phyloP scores from a whole-genome alignment of 495 filamentous ascomycete genomes.

The Talaromyces ruber region DNA sequence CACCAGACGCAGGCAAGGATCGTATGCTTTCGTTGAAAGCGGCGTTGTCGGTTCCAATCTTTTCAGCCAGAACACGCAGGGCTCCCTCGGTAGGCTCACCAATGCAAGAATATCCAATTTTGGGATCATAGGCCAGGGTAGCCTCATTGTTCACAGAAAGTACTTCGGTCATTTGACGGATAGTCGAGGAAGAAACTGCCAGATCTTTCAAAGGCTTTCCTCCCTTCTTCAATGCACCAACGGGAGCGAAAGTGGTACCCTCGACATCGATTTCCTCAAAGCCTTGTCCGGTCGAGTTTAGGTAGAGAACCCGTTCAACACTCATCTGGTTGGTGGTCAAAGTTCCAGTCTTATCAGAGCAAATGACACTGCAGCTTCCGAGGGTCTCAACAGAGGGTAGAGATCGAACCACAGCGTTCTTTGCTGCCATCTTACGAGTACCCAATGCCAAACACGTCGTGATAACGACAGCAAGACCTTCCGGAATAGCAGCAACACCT shows the following conservation, averaged over 20 bases:
- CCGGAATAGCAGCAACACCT: conserved; percentile 94
- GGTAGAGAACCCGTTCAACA: conserved; percentile 82
- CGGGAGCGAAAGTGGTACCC: conserved; percentile 87
- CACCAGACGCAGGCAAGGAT: conserved; percentile 41
- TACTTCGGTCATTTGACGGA: conserved; percentile 77
- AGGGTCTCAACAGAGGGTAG: conserved; percentile 96
- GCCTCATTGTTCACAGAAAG: conserved; percentile 88
- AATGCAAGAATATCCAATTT: conserved; percentile 70
- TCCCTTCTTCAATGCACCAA: conserved; percentile 57
- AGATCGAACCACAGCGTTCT: conserved; percentile 93
- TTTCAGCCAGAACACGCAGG: conserved; percentile 83
- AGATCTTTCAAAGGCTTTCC: conserved; percentile 64
- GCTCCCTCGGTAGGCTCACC: conserved; percentile 97
- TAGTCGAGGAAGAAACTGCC: conserved; percentile 65
- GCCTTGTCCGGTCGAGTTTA: conserved; percentile 61
- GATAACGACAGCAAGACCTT: conserved; percentile 95
- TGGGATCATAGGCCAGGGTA: conserved; percentile 70
- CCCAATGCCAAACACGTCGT: conserved; percentile 94
- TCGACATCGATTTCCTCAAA: conserved; percentile 87
- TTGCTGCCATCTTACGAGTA: conserved; percentile 95
- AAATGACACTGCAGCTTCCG: conserved; percentile 98
- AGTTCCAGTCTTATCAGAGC: conserved; percentile 99
- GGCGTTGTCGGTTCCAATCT: conserved; percentile 68
- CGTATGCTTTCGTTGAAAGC: conserved; percentile 46
- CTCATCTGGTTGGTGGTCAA: conserved; percentile 99